Evolutionary conservation across 2,329 filamentous ascomycete species (phyloP).

Genomic region (Alternaria panax): DNA sequence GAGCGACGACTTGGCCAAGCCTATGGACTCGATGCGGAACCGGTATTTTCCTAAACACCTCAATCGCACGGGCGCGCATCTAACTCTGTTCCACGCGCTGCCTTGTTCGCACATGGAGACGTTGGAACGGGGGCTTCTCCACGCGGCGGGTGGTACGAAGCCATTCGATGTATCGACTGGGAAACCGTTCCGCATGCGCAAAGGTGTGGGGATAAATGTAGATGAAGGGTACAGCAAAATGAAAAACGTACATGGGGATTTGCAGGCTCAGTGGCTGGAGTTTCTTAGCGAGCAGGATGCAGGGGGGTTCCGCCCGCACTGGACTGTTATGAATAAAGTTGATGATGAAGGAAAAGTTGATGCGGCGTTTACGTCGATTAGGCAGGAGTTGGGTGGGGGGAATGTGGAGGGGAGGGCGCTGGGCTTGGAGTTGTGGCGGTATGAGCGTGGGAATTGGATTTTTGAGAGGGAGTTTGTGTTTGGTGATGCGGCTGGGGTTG

Average conservation of each 20-base stretch:
- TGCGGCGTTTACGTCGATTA: slow-evolving; percentile 48
- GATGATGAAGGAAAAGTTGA: slow-evolving; percentile 50
- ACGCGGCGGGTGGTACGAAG: slow-evolving; percentile 36
- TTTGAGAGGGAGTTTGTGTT: slow-evolving; percentile 50
- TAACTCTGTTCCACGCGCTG: slow-evolving; percentile 57
- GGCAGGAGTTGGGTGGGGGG: slow-evolving; percentile 39
- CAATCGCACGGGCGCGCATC: slow-evolving; percentile 54
- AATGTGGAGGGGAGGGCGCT: slow-evolving; percentile 45
- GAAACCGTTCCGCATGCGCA: slow-evolving; percentile 51
- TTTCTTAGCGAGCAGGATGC: slow-evolving; percentile 55
- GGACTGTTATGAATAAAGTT: slow-evolving; percentile 59
- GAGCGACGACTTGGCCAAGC: slow-evolving; percentile 47
- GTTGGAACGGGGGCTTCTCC: slow-evolving; percentile 46
- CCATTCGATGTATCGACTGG: slow-evolving; percentile 51
- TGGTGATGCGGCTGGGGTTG: slow-evolving; percentile 3
- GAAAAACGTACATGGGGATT: slow-evolving; percentile 45
- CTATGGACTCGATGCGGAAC: slow-evolving; percentile 51
- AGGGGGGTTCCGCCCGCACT: slow-evolving; percentile 52
- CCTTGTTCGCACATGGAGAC: slow-evolving; percentile 49
- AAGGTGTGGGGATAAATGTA: slow-evolving; percentile 52
- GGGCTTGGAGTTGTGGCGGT: slow-evolving; percentile 54
- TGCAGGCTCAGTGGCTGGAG: slow-evolving; percentile 48
- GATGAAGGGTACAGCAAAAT: slow-evolving; percentile 43
- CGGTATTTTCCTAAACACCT: slow-evolving; percentile 53
- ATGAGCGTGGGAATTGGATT: slow-evolving; percentile 53